These are phyloP conservation scores for Coniella vitis DNA, from an alignment of 2,329 filamentous ascomycete genomes.

Conservation along the genomic window DNA sequence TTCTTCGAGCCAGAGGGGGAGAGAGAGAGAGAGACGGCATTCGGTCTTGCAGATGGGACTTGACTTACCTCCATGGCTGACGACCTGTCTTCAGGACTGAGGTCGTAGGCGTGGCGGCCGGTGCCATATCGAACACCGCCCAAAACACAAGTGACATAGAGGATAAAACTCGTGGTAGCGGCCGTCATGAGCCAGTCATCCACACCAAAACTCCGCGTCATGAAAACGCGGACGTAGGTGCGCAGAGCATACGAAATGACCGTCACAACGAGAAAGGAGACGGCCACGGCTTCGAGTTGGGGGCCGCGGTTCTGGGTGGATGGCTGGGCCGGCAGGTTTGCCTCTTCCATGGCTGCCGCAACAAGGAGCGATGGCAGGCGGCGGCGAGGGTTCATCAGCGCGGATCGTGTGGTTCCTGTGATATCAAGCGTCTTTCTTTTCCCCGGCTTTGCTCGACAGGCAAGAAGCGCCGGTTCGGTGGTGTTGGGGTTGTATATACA, in stretches of 20 bases:
- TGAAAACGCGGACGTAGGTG: slow-evolving; percentile 26
- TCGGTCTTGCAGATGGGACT: too few species aligned
- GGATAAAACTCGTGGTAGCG: slow-evolving; percentile 28
- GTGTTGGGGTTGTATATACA: too few species aligned
- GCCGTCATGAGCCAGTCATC: slow-evolving; percentile 34
- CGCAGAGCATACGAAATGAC: slow-evolving; percentile 25
- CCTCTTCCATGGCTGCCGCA: slow-evolving; percentile 7
- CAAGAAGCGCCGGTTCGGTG: too few species aligned
- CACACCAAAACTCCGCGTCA: slow-evolving; percentile 32
- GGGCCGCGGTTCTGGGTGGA: slow-evolving; percentile 26
- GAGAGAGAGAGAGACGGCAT: too few species aligned
- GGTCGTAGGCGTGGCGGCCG: slow-evolving; percentile 29
- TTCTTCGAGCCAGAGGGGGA: too few species aligned
- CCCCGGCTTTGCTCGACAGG: too few species aligned
- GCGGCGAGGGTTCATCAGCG: too few species aligned
- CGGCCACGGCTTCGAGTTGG: slow-evolving; percentile 27
- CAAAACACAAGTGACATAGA: slow-evolving; percentile 28
- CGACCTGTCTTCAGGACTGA: slow-evolving; percentile 21
- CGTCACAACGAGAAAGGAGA: slow-evolving; percentile 23
- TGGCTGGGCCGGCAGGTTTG: not conserved
- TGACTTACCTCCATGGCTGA: slow-evolving; percentile 32
- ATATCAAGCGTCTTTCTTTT: too few species aligned
- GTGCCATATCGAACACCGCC: slow-evolving; percentile 34
- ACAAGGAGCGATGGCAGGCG: not conserved
- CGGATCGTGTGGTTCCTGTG: too few species aligned